Conservation (phyloP, 164 flowering plant species). For the Umbilicus rupestris region DNA sequence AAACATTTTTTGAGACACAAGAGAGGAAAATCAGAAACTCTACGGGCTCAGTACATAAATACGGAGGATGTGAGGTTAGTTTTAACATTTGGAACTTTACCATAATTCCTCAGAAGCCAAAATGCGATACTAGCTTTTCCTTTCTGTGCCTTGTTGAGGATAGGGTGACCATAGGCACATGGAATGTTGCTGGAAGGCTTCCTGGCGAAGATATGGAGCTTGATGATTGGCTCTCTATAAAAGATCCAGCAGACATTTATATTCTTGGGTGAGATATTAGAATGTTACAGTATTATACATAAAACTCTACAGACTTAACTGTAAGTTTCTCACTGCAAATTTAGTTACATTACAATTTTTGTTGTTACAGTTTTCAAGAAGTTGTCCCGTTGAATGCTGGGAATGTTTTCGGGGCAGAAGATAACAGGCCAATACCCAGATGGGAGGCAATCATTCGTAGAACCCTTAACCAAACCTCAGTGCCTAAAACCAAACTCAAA, state of each 20-base stretch:
- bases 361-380: conserved; percentile 61
- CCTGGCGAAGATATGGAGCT: conserved; percentile 68
- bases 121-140: neutral
- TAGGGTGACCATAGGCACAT: conserved; percentile 75
- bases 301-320: no score
- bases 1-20: conserved; percentile 36
- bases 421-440: conserved; percentile 60
- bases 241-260: conserved; percentile 77
- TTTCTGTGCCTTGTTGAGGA: conserved; percentile 10
- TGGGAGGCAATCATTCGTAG: conserved; percentile 89
- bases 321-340: neutral
- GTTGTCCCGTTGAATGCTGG: conserved; percentile 64
- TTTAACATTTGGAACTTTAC: conserved; percentile 2
- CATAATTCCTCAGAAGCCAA: neutral
- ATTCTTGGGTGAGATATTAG: conserved; percentile 88
- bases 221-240: conserved; percentile 74
- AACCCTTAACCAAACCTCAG: conserved; percentile 57
- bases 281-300: no score
- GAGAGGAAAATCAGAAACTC: conserved; percentile 85
- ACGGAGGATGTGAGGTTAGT: conserved; percentile 81
- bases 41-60: conserved; percentile 73
- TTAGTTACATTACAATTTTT: neutral
- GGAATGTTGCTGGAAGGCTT: conserved; percentile 93
- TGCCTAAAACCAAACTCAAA: conserved; percentile 49
- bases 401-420: conserved; percentile 63